Evolutionary conservation across 1,139 yeast species (phyloP).

Genomic region (Blastobotrys persicus): DNA sequence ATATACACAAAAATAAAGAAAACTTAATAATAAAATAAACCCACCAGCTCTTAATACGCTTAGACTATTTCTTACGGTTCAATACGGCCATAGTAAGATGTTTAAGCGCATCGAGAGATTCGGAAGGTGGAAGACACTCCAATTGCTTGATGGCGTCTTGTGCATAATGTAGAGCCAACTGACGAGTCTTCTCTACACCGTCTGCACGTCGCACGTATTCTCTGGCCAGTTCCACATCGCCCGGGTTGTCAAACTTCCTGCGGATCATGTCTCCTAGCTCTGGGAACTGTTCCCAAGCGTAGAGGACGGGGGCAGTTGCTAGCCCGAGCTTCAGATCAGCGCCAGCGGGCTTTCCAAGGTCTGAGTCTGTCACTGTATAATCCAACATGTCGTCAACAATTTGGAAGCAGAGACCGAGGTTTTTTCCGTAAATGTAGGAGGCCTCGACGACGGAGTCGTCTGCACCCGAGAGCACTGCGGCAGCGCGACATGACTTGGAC

Average conservation of each 20-base stretch:
- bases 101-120: slow-evolving; percentile 84
- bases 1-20: slow-evolving; percentile 7
- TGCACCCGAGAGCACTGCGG: slow-evolving; percentile 91
- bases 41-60: background rate
- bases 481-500: slow-evolving; percentile 92
- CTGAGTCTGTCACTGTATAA: slow-evolving; percentile 77
- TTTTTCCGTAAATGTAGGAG: slow-evolving; percentile 88
- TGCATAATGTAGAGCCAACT: slow-evolving; percentile 76
- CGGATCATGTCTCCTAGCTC: slow-evolving; percentile 79
- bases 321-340: slow-evolving; percentile 92
- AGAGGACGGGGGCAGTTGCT: slow-evolving; percentile 95
- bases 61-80: slow-evolving; percentile 63
- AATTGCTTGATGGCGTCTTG: slow-evolving; percentile 70
- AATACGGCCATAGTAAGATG: slow-evolving; percentile 79
- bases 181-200: slow-evolving; percentile 75
- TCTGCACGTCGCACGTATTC: slow-evolving; percentile 64
- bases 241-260: slow-evolving; percentile 74
- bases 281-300: slow-evolving; percentile 89
- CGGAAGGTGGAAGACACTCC: slow-evolving; percentile 72
- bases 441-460: slow-evolving; percentile 70
- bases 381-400: slow-evolving; percentile 95
- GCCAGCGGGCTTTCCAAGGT: slow-evolving; percentile 91
- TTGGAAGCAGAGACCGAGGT: slow-evolving; percentile 92
- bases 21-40: slow-evolving; percentile 3
- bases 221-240: slow-evolving; percentile 81